Conservation (phyloP, 306 rosid genomes). For the Quercus alba region DNA sequence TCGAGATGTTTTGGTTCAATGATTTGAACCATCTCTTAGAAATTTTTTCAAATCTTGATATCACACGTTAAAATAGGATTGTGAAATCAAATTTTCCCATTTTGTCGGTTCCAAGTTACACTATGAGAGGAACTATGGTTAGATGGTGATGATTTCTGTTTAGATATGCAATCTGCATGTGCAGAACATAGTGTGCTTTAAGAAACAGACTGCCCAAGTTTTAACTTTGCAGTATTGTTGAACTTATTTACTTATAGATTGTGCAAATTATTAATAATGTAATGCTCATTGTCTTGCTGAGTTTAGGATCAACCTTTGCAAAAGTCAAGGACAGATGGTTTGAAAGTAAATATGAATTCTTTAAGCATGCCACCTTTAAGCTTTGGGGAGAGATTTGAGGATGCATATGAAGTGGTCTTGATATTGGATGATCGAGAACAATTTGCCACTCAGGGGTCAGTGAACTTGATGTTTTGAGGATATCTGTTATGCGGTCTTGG, state of each 20-base stretch:
- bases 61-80: neutral
- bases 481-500: neutral
- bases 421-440: conserved; percentile 92
- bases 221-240: neutral
- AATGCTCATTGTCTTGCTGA: conserved; percentile 24
- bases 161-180: neutral
- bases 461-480: conserved; percentile 16
- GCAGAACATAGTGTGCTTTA: neutral
- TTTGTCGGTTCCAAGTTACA: neutral
- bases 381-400: conserved; percentile 88
- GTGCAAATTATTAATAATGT: neutral
- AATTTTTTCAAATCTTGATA: neutral
- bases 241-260: conserved; percentile 4
- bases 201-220: neutral
- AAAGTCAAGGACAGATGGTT: conserved; percentile 34
- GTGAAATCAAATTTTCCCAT: neutral
- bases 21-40: neutral
- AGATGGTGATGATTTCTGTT: neutral
- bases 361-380: conserved; percentile 76
- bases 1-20: neutral
- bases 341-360: conserved; percentile 37
- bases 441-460: conserved; percentile 86
- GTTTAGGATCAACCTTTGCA: conserved; percentile 37
- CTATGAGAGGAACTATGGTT: neutral
- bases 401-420: conserved; percentile 72